Evolutionary conservation across 305 asterid species (phyloP), one percentile per base, ranked within the genome.

Genomic region (Fraxinus baroniana): DNA sequence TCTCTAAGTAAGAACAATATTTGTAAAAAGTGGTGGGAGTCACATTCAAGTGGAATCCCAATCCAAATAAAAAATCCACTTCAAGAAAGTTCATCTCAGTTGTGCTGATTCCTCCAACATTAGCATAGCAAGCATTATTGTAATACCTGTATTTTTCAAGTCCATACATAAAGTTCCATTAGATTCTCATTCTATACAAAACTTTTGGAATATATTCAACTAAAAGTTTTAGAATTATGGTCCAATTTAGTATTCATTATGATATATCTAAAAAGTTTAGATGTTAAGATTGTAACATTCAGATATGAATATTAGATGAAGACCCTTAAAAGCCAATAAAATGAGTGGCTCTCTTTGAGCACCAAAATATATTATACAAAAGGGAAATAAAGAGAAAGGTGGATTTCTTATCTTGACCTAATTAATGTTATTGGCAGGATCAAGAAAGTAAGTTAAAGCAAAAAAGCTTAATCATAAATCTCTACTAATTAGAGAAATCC

Each of bases 81-180:
- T 95, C 99, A 33, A 95, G 98, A 87, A 93, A 88, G 86, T 95
- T 95, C 94, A 95, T 95, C 89, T 95, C 99, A 78, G 88, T 86
- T 85, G 93, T 93, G 97, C 97, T 93, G 84, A 95, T 95, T 81
- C 99, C 99, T 82, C 99, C 99, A 9, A 95, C 95, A 81, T 94
- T 93, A 17, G 98, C 99, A 88, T 91, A 95, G 84, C 94, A 91
- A 73, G 98, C 98, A 88, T 95, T 95, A 85, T 93, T 95, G 91
- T 92, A 95, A 83, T 93, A 94, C 93, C 99, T 94, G 89, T 15
- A 76, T 9, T 26, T 57, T 13, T 74, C 22, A 78, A 46, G 35
- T 26, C 79, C 74, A 68, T 28, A 28, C 37, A 68, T 28, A 28
- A 68, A 68, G 37, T 68, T 68, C 10, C 74, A 68, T 26, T 68